Evolutionary conservation across 1,284 basidiomycete genomes (phyloP).

Genomic region (Takashimella tepidaria): DNA sequence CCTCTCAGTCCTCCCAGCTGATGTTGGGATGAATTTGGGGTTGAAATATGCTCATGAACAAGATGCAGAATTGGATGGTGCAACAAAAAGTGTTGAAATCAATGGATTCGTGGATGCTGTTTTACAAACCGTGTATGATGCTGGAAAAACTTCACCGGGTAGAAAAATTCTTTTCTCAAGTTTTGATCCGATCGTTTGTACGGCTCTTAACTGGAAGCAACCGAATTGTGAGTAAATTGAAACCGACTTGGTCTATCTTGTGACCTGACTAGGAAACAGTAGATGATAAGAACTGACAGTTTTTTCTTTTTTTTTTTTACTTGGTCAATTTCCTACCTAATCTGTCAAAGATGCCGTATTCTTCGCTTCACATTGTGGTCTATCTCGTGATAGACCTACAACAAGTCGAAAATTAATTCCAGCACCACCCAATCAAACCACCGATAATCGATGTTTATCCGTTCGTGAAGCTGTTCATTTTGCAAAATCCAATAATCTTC

Average conservation of each 20-base stretch:
- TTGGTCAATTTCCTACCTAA: slow-evolving; percentile 6
- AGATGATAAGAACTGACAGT: slow-evolving; percentile 5
- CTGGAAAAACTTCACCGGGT: slow-evolving; percentile 50
- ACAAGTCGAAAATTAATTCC: slow-evolving; percentile 34
- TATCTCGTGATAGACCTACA: slow-evolving; percentile 45
- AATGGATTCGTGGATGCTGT: slow-evolving; percentile 79
- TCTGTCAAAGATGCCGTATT: slow-evolving; percentile 78
- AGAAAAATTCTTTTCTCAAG: slow-evolving; percentile 81
- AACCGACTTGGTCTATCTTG: too few relatives aligned
- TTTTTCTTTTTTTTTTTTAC: slow-evolving; percentile 10
- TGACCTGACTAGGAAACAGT: slow-evolving; percentile 16
- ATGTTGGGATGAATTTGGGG: slow-evolving; percentile 73
- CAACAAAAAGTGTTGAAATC: slow-evolving; percentile 58
- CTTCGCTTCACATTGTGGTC: slow-evolving; percentile 82
- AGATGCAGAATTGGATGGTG: slow-evolving; percentile 51
- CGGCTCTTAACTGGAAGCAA: slow-evolving; percentile 91
- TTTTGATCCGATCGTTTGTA: slow-evolving; percentile 77
- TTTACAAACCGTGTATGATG: slow-evolving; percentile 68
- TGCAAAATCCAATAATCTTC: slow-evolving; percentile 84
- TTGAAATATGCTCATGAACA: slow-evolving; percentile 58
- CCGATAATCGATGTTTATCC: slow-evolving; percentile 58
- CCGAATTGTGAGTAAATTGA: slow-evolving; percentile 73
- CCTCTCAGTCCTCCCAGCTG: slow-evolving; percentile 68
- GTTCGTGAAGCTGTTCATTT: slow-evolving; percentile 91
- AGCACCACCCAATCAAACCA: slow-evolving; percentile 46